Evolutionary conservation across 129 eudicot species (phyloP).

Genomic region (Tanacetum coccineum): DNA sequence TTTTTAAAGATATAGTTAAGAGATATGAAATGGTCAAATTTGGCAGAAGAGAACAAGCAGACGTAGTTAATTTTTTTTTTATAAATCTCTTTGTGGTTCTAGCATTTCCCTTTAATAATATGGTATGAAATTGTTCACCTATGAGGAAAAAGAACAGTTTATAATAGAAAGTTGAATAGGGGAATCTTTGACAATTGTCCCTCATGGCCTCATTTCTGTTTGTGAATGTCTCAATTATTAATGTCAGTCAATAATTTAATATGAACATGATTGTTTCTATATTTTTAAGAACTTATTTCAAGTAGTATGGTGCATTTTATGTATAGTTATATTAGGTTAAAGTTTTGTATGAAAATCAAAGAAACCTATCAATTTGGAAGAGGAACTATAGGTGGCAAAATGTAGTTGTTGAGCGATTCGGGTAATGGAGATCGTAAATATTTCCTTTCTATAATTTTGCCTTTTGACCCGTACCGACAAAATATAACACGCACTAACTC

Average conservation of each 20-base stretch:
- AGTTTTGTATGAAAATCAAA: slow-evolving; percentile 2
- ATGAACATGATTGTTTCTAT: background rate
- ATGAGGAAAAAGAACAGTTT: slow-evolving; percentile 15
- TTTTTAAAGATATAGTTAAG: too few relatives aligned
- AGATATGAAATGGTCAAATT: too few relatives aligned
- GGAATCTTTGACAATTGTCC: slow-evolving; percentile 47
- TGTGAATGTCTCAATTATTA: slow-evolving; percentile 8
- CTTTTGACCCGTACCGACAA: background rate
- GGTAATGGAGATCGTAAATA: too few relatives aligned
- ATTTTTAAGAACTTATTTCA: slow-evolving; percentile 1
- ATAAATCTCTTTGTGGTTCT: too few relatives aligned
- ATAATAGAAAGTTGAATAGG: slow-evolving; percentile 21
- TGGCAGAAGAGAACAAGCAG: too few relatives aligned
- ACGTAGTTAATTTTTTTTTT: too few relatives aligned
- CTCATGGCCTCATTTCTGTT: slow-evolving; percentile 5
- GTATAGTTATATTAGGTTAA: background rate
- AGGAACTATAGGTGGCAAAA: too few relatives aligned
- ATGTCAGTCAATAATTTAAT: slow-evolving; percentile 17
- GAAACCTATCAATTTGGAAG: background rate
- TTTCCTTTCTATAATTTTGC: background rate
- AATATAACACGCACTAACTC: background rate
- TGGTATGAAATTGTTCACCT: slow-evolving; percentile 16
- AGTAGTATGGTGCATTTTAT: background rate
- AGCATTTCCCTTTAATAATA: too few relatives aligned
- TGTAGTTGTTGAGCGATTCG: too few relatives aligned